phyloP scores from a whole-genome alignment of 345 rosid species.

The Gossypium stocksii region DNA sequence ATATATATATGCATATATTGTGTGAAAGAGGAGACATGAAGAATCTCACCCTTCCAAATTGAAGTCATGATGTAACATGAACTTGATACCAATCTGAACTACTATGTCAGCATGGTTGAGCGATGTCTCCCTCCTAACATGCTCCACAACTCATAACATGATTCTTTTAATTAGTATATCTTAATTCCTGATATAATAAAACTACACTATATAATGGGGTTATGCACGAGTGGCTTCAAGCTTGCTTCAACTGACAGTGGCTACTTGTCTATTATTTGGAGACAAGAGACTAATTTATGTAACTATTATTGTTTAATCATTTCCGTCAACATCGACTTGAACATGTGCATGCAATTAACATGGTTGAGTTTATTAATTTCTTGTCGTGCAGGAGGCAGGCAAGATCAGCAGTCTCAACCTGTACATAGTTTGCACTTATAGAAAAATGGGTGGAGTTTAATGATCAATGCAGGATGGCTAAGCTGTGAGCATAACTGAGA shows the following conservation, averaged over 20 bases:
- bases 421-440: neutral
- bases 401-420: neutral
- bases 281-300: neutral
- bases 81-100: neutral
- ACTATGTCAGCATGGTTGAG: neutral
- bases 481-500: neutral
- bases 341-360: neutral
- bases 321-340: neutral
- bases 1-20: constrained; percentile 1
- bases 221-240: neutral
- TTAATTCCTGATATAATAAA: neutral
- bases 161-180: neutral
- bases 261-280: neutral
- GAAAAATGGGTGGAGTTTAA: neutral
- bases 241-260: neutral
- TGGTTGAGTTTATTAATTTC: neutral
- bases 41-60: neutral
- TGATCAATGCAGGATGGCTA: neutral
- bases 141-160: neutral
- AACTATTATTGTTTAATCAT: neutral
- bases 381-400: neutral
- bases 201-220: neutral
- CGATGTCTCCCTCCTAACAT: neutral
- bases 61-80: neutral
- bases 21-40: neutral